These are phyloP conservation scores for Malus hybrid DNA, from an alignment of 331 rosid species.

Conservation along the genomic window DNA sequence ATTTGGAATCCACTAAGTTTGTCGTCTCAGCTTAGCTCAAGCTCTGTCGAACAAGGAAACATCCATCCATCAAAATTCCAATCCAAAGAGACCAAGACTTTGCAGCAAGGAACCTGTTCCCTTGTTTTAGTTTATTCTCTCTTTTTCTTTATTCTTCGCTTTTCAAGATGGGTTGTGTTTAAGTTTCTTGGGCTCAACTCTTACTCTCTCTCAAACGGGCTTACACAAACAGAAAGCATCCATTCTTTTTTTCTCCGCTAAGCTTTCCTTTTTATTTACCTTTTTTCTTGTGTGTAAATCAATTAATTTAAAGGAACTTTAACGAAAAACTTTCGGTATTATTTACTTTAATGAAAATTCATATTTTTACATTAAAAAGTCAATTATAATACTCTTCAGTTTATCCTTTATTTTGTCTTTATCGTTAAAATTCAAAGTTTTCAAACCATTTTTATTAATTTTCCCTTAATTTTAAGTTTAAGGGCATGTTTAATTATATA, in stretches of 20 bases:
- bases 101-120: neutral
- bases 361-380: too few species aligned
- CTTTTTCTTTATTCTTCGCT: neutral
- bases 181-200: neutral
- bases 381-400: too few species aligned
- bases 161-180: neutral
- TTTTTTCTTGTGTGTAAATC: neutral
- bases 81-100: neutral
- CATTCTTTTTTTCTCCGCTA: neutral
- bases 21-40: neutral
- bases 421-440: too few species aligned
- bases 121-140: too few species aligned
- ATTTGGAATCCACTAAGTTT: neutral
- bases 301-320: too few species aligned
- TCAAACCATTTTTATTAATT: too few species aligned
- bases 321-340: too few species aligned
- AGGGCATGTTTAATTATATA: neutral
- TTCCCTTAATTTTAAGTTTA: too few species aligned
- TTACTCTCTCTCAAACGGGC: neutral
- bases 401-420: too few species aligned
- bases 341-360: too few species aligned
- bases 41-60: neutral
- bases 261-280: neutral
- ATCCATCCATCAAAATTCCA: neutral
- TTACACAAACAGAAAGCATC: too few species aligned